A percentile compares a stretch with the other conserved stretches of the same genome.
Conservation (phyloP, 768 basidiomycete species). For the Russula emetica region DNA sequence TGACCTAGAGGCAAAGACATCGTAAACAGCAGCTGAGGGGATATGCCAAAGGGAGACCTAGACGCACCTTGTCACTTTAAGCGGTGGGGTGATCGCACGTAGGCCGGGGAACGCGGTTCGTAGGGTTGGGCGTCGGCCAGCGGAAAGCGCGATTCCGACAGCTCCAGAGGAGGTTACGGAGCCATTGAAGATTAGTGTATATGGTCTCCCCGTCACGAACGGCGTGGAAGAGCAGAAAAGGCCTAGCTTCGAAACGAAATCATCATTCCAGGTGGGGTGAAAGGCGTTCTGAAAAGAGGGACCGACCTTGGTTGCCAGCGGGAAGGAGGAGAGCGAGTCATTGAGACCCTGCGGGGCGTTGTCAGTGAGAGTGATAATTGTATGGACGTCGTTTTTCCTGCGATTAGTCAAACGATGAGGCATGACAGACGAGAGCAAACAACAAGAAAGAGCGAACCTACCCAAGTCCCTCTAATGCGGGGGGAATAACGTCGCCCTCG, state of each 20-base stretch:
- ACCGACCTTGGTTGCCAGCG: conserved; percentile 48
- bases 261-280: conserved; percentile 4
- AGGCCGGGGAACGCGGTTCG: conserved; percentile 40
- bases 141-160: conserved; percentile 53
- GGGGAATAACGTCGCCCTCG: conserved; percentile 35
- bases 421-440: background rate
- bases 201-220: conserved; percentile 70
- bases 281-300: background rate
- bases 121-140: conserved; percentile 18
- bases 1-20: conserved; percentile 40
- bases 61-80: conserved; percentile 50
- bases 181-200: conserved; percentile 60
- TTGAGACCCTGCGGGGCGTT: conserved; percentile 53
- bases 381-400: conserved; percentile 32
- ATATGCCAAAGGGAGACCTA: background rate
- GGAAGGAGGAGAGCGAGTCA: conserved; percentile 42
- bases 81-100: conserved; percentile 40
- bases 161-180: conserved; percentile 59
- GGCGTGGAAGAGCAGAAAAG: conserved; percentile 71
- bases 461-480: conserved; percentile 40
- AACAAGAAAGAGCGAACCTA: conserved; percentile 29
- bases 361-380: conserved; percentile 55
- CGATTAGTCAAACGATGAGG: background rate
- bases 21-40: background rate
- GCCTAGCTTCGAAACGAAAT: conserved; percentile 47